Evolutionary conservation across 345 rosid genomes (phyloP), one percentile per base, ranked within the genome.

Genomic region (Anacardium occidentale): DNA sequence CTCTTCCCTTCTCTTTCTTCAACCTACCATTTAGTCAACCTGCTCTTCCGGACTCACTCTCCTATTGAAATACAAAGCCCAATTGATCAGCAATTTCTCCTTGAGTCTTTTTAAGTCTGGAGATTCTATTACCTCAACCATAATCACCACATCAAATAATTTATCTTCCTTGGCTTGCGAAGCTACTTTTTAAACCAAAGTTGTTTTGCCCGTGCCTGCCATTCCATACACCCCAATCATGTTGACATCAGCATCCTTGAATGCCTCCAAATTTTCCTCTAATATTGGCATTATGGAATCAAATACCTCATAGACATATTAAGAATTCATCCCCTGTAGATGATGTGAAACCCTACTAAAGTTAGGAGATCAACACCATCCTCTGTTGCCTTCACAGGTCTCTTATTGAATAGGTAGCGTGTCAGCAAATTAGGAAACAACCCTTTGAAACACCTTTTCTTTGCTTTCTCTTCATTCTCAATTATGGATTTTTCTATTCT

Each of bases 121-220:
- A 0, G 3, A 54, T 8, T 56, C 15, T 0, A 58, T 56, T 34
- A 65, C 59, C 40, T 47, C 47, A 10, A 22, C 76, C 50, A 47
- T 47, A 18, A 26, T 47, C 7, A 74, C 59, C 10, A 18, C 47
- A 44, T 40, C 55, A 7, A 74, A 66, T 32, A 74, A 29, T 0
- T 65, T 44, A 18, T 54, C 29, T 47, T 56, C 58, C 32, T 9
- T 11, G 9, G 65, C 71, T 37, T 53, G 54, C n/a, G 62, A 3
- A 42, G 59, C 18, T 15, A 74, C 69, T 53, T 61, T 5, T 25
- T 52, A 70, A n/a, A 56, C 62, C 26, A 64, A n/a, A 3, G 75
- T 78, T 7, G 56, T 73, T 57, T 74, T 78, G 15, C 81, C 74
- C 22, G 73, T 51, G 4, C 81, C 71, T 0, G 65, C 14, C 25